A percentile compares a stretch with the other conserved stretches of the same genome.
phyloP scores from a whole-genome alignment of 805 yeast species.

The Yarrowia sp. region DNA sequence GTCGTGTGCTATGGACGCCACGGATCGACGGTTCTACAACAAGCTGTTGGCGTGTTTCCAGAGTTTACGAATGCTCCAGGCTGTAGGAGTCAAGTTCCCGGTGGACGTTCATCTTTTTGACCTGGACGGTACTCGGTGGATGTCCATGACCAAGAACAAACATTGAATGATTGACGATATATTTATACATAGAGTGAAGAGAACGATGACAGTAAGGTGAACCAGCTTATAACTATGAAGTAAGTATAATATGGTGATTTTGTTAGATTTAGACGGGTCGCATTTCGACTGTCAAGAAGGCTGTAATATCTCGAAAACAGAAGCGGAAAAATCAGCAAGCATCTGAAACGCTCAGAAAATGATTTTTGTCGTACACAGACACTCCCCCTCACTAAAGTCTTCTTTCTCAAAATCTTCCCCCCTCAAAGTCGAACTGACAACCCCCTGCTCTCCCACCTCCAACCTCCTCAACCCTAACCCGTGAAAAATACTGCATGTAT shows the following conservation, averaged over 20 bases:
- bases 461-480: slow-evolving; percentile 24
- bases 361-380: too few species aligned
- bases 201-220: not conserved
- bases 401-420: too few species aligned
- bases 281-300: too few species aligned
- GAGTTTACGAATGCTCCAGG: slow-evolving; percentile 21
- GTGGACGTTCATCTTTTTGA: slow-evolving; percentile 18
- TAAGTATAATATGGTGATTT: too few species aligned
- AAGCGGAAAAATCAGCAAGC: too few species aligned
- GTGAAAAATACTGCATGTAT: slow-evolving; percentile 32
- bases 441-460: not conserved
- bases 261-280: too few species aligned
- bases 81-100: slow-evolving; percentile 26
- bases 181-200: not conserved
- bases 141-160: slow-evolving; percentile 15
- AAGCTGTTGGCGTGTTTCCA: slow-evolving; percentile 22
- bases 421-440: not conserved
- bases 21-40: slow-evolving; percentile 20
- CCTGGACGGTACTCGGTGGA: slow-evolving; percentile 26
- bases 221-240: too few species aligned
- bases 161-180: not conserved
- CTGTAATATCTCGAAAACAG: too few species aligned
- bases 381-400: too few species aligned
- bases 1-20: slow-evolving; percentile 19
- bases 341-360: too few species aligned